Evolutionary conservation across 345 rosid genomes (phyloP).

Genomic region (Eucalyptus fibrosa): DNA sequence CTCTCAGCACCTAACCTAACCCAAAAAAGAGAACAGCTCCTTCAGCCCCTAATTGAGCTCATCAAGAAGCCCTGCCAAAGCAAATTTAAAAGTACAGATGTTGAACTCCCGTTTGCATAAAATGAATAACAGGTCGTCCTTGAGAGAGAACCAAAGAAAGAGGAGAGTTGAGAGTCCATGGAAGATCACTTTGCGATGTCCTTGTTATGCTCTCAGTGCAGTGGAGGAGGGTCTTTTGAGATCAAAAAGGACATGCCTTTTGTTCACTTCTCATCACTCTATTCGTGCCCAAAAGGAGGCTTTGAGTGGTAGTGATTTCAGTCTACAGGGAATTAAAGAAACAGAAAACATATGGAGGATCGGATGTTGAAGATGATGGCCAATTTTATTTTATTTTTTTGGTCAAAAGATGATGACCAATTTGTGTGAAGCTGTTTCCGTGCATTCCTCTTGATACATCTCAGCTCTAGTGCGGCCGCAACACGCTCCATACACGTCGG

Average conservation of each 20-base stretch:
- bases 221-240: neutral
- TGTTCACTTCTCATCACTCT: neutral
- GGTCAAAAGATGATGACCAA: neutral
- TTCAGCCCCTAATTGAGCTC: neutral
- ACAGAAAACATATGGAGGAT: neutral
- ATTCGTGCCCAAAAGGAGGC: neutral
- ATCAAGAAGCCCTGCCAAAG: neutral
- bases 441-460: neutral
- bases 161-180: neutral
- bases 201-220: neutral
- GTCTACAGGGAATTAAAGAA: neutral
- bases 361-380: neutral
- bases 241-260: neutral
- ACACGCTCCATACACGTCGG: neutral
- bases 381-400: neutral
- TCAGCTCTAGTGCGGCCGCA: neutral
- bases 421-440: neutral
- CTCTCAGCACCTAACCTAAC: neutral
- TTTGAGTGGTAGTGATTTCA: neutral
- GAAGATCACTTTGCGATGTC: neutral
- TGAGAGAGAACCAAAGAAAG: neutral
- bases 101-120: neutral
- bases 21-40: neutral
- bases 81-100: neutral
- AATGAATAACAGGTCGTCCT: neutral